phyloP scores from a whole-genome alignment of 768 basidiomycete species.

The Pulveroboletus sp. region DNA sequence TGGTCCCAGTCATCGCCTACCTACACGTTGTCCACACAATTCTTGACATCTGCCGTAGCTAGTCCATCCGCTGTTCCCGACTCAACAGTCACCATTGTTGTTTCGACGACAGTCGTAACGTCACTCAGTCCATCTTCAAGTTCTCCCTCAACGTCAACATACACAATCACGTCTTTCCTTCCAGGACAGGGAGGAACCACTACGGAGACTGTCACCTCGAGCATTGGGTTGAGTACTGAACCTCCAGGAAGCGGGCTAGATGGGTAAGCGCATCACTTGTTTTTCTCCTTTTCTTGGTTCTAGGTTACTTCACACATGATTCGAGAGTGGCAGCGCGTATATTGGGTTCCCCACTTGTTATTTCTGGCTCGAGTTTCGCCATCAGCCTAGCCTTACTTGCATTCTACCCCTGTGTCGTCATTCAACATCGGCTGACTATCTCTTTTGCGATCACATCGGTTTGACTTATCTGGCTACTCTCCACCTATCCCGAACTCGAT shows the following conservation, averaged over 20 bases:
- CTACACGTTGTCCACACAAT: not conserved
- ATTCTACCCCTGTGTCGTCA: slow-evolving; percentile 17
- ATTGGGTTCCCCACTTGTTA: slow-evolving; percentile 3
- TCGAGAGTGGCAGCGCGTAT: slow-evolving; percentile 6
- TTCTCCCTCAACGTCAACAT: slow-evolving; percentile 15
- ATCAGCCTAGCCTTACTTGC: slow-evolving; percentile 3
- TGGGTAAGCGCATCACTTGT: slow-evolving; percentile 15
- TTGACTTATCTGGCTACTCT: slow-evolving; percentile 7
- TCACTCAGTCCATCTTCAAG: not conserved
- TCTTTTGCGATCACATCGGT: slow-evolving; percentile 13
- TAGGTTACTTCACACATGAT: slow-evolving; percentile 3
- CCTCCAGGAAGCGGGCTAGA: not conserved
- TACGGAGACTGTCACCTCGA: slow-evolving; percentile 21
- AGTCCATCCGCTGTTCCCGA: not conserved
- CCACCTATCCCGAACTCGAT: slow-evolving; percentile 4
- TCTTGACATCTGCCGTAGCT: not conserved
- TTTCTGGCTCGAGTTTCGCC: slow-evolving; percentile 4
- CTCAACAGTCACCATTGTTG: slow-evolving; percentile 13
- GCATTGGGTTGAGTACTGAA: slow-evolving; percentile 23
- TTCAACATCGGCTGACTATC: slow-evolving; percentile 15
- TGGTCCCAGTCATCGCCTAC: not conserved
- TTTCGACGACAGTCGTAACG: slow-evolving; percentile 13
- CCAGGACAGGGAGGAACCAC: slow-evolving; percentile 10
- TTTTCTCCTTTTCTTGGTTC: not conserved
- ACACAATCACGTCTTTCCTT: slow-evolving; percentile 18